Evolutionary conservation across 139 green algal species (phyloP).

Genomic region (Auxenochlorella pyrenoidosa): DNA sequence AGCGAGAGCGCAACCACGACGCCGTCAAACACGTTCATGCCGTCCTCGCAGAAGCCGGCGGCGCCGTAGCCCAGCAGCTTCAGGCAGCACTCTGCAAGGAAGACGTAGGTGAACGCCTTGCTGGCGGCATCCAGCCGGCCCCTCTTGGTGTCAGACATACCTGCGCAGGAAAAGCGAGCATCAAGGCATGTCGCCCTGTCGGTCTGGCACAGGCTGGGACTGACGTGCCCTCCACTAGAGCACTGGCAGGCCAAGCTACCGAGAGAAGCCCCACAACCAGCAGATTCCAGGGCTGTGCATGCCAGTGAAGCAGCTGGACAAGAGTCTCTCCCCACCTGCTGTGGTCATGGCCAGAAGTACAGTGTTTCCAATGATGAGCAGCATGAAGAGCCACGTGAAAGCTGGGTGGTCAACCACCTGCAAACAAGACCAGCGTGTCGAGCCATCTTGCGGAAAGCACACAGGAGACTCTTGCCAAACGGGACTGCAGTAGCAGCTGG

Average conservation of each 20-base stretch:
- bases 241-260: too few species aligned
- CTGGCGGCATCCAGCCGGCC: conserved; percentile 55
- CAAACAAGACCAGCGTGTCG: too few species aligned
- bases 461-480: too few species aligned
- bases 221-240: too few species aligned
- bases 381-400: conserved; percentile 76
- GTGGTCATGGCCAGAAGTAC: conserved; percentile 70
- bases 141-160: conserved; percentile 33
- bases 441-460: too few species aligned
- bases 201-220: too few species aligned
- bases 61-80: conserved; percentile 74
- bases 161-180: neutral
- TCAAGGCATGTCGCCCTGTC: too few species aligned
- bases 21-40: conserved; percentile 80
- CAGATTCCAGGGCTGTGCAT: too few species aligned
- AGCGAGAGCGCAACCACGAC: conserved; percentile 63
- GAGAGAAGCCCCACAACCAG: too few species aligned
- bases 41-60: conserved; percentile 65
- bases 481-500: too few species aligned
- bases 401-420: conserved; percentile 42
- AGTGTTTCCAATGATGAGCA: conserved; percentile 75
- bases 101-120: conserved; percentile 72
- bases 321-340: neutral
- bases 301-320: too few species aligned
- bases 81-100: conserved; percentile 67